These are phyloP conservation scores for Tarenaya hassleriana DNA, from an alignment of 345 rosid species.

Conservation along the genomic window DNA sequence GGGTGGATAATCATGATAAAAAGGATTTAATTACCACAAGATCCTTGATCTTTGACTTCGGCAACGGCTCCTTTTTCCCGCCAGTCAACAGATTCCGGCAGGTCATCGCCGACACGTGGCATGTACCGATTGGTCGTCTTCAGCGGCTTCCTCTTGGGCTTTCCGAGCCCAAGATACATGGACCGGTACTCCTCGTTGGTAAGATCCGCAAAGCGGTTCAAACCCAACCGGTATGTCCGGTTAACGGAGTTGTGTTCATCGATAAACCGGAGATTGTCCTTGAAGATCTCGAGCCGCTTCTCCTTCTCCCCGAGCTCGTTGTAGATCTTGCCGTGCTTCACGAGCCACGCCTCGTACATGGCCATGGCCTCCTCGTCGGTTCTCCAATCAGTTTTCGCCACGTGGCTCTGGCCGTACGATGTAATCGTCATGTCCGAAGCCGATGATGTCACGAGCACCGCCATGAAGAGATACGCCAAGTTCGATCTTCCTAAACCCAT, in stretches of 20 bases:
- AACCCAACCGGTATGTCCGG: constrained; percentile 44
- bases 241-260: constrained; percentile 51
- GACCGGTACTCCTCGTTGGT: constrained; percentile 74
- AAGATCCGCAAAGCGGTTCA: constrained; percentile 69
- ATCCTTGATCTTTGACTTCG: constrained; percentile 56
- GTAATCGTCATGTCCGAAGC: constrained; percentile 52
- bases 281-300: constrained; percentile 48
- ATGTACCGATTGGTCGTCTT: constrained; percentile 35
- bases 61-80: constrained; percentile 52
- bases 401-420: constrained; percentile 39
- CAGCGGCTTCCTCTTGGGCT: constrained; percentile 21
- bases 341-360: constrained; percentile 54
- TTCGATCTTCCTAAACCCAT: constrained; percentile 32
- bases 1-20: not conserved
- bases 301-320: constrained; percentile 66
- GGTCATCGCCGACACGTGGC: constrained; percentile 40
- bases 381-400: constrained; percentile 31
- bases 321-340: constrained; percentile 45
- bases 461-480: constrained; percentile 25
- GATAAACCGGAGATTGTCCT: constrained; percentile 55
- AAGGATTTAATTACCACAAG: constrained; percentile 42
- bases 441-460: constrained; percentile 33
- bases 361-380: constrained; percentile 48
- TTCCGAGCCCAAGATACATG: constrained; percentile 38
- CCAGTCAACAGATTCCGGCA: constrained; percentile 60